A percentile compares a stretch with the other conserved stretches of the same genome.
Evolutionary conservation across 2,329 filamentous ascomycete genomes (phyloP).

Genomic region (Plectosphaerella sp.): DNA sequence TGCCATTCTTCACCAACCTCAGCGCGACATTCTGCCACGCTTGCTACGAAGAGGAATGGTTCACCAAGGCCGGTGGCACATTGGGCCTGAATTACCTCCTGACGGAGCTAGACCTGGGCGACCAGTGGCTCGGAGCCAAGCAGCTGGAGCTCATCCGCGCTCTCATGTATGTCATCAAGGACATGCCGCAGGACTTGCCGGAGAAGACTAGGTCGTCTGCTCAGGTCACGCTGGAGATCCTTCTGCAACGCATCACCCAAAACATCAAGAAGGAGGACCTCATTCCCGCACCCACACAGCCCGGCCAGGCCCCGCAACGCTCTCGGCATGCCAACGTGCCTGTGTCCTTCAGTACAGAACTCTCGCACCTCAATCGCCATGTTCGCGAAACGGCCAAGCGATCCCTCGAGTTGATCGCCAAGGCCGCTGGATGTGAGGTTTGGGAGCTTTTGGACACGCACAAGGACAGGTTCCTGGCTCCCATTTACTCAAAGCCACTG

Average conservation of each 20-base stretch:
- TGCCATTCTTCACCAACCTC: slow-evolving; percentile 82
- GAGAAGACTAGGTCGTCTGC: slow-evolving; percentile 82
- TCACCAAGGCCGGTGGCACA: slow-evolving; percentile 90
- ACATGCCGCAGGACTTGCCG: slow-evolving; percentile 91
- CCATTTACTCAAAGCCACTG: slow-evolving; percentile 93
- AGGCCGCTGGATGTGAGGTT: slow-evolving; percentile 71
- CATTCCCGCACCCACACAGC: slow-evolving; percentile 29
- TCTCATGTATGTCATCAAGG: slow-evolving; percentile 96
- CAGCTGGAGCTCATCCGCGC: slow-evolving; percentile 86
- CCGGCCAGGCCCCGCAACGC: slow-evolving; percentile 39
- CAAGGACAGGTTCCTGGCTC: slow-evolving; percentile 82
- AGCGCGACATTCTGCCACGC: slow-evolving; percentile 85
- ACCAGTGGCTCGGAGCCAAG: slow-evolving; percentile 75
- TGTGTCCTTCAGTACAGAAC: slow-evolving; percentile 78
- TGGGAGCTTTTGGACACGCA: slow-evolving; percentile 87
- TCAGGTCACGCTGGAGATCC: slow-evolving; percentile 74
- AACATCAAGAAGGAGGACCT: slow-evolving; percentile 76
- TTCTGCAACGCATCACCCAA: slow-evolving; percentile 75
- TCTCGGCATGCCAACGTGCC: slow-evolving; percentile 72
- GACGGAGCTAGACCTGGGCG: slow-evolving; percentile 78
- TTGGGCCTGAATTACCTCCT: slow-evolving; percentile 85
- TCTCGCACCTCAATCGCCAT: slow-evolving; percentile 93
- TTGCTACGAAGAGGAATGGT: slow-evolving; percentile 98
- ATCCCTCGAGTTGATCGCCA: slow-evolving; percentile 75
- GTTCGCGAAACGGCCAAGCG: slow-evolving; percentile 83